Evolutionary conservation across 106 monocot genomes (phyloP), one percentile per base, ranked within the genome.

Genomic region (Xerophyta viscosa): DNA sequence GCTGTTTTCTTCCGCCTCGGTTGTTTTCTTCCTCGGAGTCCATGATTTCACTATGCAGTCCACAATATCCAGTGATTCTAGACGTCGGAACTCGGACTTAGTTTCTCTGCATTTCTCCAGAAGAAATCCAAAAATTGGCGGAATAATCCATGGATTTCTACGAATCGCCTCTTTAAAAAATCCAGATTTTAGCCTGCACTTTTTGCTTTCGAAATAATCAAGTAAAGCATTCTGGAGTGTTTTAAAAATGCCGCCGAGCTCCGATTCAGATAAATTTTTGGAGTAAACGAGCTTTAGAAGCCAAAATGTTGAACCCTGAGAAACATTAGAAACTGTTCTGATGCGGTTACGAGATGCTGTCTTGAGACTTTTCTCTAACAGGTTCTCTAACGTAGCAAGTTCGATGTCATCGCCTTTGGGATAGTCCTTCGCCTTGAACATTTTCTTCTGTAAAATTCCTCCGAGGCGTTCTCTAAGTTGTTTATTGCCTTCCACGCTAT

Each of bases 401-500:
- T 70, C 29, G 22, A 79, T 70, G n/a, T 77, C 79, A 52, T 65
- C 65, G 1, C 67, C 75, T 50, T 65, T 86, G 4, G 98, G 98
- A 37, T 77, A 85, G 18, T 86, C 90, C 48, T 82, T 98, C 31
- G 67, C 76, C 52, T 83, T 98, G 42, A 90, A 80, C 58, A 98
- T 72, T 67, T 80, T 98, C 63, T 86, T 98, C 66, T 79, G 84
- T 43, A 98, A 29, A 64, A 98, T 98, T 31, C 79, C 90, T 27
- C 60, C 56, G 53, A 98, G 82, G 3, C 98, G 78, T 29, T 86
- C 64, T 23, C 57, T 73, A 52, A 98, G 72, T 64, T 90, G 86
- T 37, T 80, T 57, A 18, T 58, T 66, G 37, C 79, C 80, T 25
- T 71, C 62, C 25, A 63, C 68, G 2, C 54, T 52, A 57, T 90